These are phyloP conservation scores for Cladosporium sphaerospermum DNA, from an alignment of 2,329 filamentous ascomycete species.

Conservation along the genomic window DNA sequence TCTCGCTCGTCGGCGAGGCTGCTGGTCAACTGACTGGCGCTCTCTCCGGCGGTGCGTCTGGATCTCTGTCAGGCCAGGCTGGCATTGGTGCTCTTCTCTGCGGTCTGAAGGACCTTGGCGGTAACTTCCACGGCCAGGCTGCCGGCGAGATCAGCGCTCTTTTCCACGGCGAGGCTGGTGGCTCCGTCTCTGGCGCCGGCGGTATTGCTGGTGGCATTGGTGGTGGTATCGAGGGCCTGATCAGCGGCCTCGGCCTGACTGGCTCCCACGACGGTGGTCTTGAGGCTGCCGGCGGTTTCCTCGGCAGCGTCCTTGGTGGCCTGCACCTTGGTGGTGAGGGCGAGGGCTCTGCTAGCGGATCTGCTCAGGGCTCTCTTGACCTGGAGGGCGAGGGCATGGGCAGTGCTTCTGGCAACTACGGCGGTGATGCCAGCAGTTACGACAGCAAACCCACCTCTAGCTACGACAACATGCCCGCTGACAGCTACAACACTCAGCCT, in stretches of 20 bases:
- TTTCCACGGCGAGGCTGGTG: slow-evolving; percentile 1
- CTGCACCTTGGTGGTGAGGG: slow-evolving; percentile 6
- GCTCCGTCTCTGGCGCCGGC: background rate
- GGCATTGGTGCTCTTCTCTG: slow-evolving; percentile 8
- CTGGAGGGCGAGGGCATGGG: no score
- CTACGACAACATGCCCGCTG: background rate
- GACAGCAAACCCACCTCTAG: background rate
- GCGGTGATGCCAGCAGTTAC: background rate
- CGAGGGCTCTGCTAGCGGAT: background rate
- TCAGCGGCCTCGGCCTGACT: slow-evolving; percentile 8
- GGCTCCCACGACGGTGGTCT: slow-evolving; percentile 3
- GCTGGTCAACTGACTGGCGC: background rate
- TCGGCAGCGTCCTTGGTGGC: slow-evolving; percentile 2
- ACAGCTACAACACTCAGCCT: background rate
- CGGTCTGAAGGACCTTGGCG: slow-evolving; percentile 5
- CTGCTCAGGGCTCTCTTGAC: no score
- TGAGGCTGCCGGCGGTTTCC: slow-evolving; percentile 7
- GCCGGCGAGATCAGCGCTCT: slow-evolving; percentile 3
- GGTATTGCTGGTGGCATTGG: background rate
- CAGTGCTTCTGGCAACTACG: background rate
- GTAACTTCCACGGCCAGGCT: slow-evolving; percentile 5
- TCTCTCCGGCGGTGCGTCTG: background rate
- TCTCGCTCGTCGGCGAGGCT: background rate
- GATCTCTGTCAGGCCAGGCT: background rate
- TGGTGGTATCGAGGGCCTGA: slow-evolving; percentile 8